A percentile compares a stretch with the other conserved stretches of the same genome.
Evolutionary conservation across 768 basidiomycete genomes (phyloP).

Genomic region (Pleurotus sapidus): DNA sequence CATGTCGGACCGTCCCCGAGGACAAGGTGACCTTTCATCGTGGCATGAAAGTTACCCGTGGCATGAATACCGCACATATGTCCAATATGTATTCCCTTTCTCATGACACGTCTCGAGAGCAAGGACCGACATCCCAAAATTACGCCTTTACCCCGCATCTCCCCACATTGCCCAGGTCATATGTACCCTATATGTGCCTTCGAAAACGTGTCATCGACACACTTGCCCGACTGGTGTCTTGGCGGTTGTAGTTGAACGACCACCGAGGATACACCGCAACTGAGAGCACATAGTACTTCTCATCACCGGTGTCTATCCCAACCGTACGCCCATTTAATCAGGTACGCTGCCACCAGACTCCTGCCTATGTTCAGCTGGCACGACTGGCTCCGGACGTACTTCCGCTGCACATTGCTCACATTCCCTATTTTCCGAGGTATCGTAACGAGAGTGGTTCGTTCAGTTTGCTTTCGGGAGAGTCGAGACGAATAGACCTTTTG

Average conservation of each 20-base stretch:
- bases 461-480: not conserved
- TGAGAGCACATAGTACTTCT: not conserved
- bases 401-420: not conserved
- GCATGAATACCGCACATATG: not conserved
- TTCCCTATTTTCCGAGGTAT: not conserved
- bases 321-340: not conserved
- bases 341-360: not conserved
- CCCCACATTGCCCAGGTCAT: not conserved
- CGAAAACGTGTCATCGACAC: not conserved
- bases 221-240: not conserved
- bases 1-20: not conserved
- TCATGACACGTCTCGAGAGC: not conserved
- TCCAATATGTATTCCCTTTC: not conserved
- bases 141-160: not conserved
- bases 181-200: not conserved
- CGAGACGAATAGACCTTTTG: too few species aligned
- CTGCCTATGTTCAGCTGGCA: not conserved
- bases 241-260: not conserved
- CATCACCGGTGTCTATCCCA: not conserved
- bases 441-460: not conserved
- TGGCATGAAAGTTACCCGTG: not conserved
- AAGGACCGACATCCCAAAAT: not conserved
- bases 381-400: not conserved
- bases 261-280: conserved; percentile 2
- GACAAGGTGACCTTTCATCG: not conserved